These are phyloP conservation scores for Geotrichum bryndzae DNA, from an alignment of 1,139 yeast species.

Conservation along the genomic window DNA sequence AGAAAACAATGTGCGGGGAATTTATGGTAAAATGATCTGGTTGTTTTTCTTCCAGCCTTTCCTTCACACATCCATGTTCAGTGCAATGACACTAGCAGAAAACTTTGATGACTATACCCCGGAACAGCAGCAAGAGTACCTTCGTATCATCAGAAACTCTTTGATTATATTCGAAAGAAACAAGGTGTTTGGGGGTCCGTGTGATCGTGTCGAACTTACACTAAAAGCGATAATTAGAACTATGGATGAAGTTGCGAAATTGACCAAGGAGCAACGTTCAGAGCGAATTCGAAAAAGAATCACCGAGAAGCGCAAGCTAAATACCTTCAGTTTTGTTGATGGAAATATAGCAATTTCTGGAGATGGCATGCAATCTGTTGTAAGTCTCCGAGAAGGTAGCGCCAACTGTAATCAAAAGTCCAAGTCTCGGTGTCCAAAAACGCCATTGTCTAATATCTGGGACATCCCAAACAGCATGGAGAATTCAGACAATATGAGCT, in stretches of 20 bases:
- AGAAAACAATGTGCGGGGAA: not conserved
- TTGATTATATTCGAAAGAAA: not conserved
- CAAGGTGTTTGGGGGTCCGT: not conserved
- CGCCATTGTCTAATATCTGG: not conserved
- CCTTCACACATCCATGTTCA: constrained; percentile 25
- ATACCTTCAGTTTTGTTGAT: not conserved
- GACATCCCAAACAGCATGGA: not conserved
- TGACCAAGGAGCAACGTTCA: not conserved
- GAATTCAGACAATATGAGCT: not conserved
- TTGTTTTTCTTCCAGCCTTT: constrained; percentile 21
- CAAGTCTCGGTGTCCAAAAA: not conserved
- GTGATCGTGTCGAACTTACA: not conserved
- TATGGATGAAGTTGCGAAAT: not conserved
- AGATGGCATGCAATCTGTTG: not conserved
- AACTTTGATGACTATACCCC: constrained; percentile 20
- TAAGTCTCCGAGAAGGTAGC: not conserved
- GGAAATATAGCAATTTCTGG: not conserved
- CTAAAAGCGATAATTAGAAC: not conserved
- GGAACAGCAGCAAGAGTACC: constrained; percentile 14
- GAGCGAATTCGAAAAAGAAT: not conserved
- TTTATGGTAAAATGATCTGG: constrained; percentile 22
- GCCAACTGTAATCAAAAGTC: not conserved
- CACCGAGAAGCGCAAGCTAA: not conserved
- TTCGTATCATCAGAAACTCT: not conserved
- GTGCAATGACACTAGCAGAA: constrained; percentile 24